Base-by-base conservation (phyloP, 306 rosid species). In the Herpetospermum pedunculosum region DNA sequence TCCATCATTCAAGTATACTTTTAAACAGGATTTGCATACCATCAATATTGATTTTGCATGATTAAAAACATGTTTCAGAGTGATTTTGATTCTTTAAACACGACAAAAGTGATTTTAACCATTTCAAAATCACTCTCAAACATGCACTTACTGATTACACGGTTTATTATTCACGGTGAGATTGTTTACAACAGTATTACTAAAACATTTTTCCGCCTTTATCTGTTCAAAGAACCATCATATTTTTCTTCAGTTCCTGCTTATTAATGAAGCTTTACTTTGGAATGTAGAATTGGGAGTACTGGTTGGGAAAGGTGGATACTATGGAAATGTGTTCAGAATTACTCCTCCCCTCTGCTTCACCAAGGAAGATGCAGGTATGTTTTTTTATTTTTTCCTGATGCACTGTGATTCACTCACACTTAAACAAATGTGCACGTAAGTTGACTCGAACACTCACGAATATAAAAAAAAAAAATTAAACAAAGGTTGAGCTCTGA, bases 271-370 rank as follows among this genome's bases (percentile, higher is more conserved):
- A 8, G 11, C 12, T 67, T 72, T 59, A 16, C 15, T 76, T 38
- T 34, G 55, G 26, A 21, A 34, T 16, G 5, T 80, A 94, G 99
- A 94, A 35, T 70, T 89, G 77, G 99, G 99, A 60, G 96, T 89
- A 30, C 70, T 94, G 76, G 38, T 91, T 14, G 99, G 99, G 41
- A 91, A 87, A 70, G 99, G 99, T 40, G 97, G 99, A 34, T 89
- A 67, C 79, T 82, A 87, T 80, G 97, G 95, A 58, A 94, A 94
- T 79, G 99, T 94, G 28, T 94, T 91, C 70, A 81, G 99, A 83
- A 85, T 94, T 47, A 94, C 97, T 49, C 99, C 99, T 75, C 97
- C 99, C 9, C 75, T 94, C 50, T 91, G 99, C 79, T 85, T 94
- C 90, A 86, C 85, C 19, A 89, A 85, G 80, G 89, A 91, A 76